Evolutionary conservation across 768 basidiomycete genomes (phyloP).

Genomic region (Stropharia rugosoannulata): DNA sequence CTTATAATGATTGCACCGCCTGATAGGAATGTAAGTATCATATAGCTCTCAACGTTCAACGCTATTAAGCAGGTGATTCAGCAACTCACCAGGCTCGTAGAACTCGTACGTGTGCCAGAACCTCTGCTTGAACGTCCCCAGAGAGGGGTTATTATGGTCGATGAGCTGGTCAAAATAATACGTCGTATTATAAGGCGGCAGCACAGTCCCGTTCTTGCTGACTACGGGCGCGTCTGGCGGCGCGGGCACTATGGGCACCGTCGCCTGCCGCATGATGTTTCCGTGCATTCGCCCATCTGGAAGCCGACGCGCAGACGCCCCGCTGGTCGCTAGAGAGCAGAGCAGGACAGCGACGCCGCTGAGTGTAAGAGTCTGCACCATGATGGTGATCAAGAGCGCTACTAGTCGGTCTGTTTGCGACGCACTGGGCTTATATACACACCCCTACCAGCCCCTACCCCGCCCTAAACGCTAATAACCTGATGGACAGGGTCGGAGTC

Average conservation of each 20-base stretch:
- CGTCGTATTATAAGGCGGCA: constrained; percentile 43
- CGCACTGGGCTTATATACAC: too few relatives aligned
- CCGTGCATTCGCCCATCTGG: constrained; percentile 40
- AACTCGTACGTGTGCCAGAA: constrained; percentile 72
- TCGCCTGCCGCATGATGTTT: constrained; percentile 39
- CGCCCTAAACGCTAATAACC: too few relatives aligned
- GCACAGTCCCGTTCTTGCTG: constrained; percentile 40
- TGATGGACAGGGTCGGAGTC: too few relatives aligned
- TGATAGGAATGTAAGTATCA: constrained; percentile 33
- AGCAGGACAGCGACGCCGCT: constrained; percentile 21
- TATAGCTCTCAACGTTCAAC: too few relatives aligned
- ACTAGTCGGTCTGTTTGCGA: too few relatives aligned
- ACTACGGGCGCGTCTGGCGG: constrained; percentile 33
- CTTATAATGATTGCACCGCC: constrained; percentile 62
- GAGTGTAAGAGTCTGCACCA: constrained; percentile 13
- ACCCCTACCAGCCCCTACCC: too few relatives aligned
- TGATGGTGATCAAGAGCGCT: not conserved
- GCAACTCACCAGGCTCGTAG: too few relatives aligned
- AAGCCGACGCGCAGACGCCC: constrained; percentile 18
- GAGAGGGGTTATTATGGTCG: constrained; percentile 51
- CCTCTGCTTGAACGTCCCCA: constrained; percentile 77
- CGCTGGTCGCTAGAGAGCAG: constrained; percentile 12
- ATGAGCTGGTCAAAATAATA: constrained; percentile 62
- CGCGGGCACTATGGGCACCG: constrained; percentile 31
- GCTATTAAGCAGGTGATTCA: too few relatives aligned